Base-by-base conservation (phyloP, 2,329 filamentous ascomycete species). In the Microcera coccophila region DNA sequence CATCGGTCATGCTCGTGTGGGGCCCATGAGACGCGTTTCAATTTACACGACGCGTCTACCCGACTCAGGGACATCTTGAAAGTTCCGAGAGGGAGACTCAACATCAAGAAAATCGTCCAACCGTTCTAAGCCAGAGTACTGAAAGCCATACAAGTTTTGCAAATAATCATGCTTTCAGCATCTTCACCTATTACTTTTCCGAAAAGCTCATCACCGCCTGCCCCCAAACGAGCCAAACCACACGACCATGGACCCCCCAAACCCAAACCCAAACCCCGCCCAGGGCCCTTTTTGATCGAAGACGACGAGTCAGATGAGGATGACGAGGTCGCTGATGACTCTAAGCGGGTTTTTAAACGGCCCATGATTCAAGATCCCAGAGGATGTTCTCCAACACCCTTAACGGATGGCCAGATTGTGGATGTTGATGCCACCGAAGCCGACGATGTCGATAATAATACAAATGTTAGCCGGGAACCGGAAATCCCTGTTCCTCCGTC, bases 161-260 rank as follows among this genome's bases (percentile, higher is more conserved):
- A 15, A 20, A 7, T 20, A 45, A 69, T 55, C 33, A 85, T 85
- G 80, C 66, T 78, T 19, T 70, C 75, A 28, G 70, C 76, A 29
- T 83, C 82, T 5, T 82, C 82, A 12, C 77, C 81, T 3, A 63
- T 81, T 16, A 58, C 69, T 19, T 79, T 79, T 45, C 77, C 79
- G 3, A 63, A 69, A 5, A 79, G 71, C 55, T 78, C 78, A 18
- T 53, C 63, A 28, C 63, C 63, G 31, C 57, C 55, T 1, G 49
- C 57, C 3, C 45, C 59, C 21, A 70, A 69, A 49, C 66, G 67
- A 47, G 48, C 64, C 37, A 57, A 58, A 49, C 62, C 62, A 35
- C 66, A 70, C 50, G 48, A 60, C 50, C 39, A 63, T 58, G 57
- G 59, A 35, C 51, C 49, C 54, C 48, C 66, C 53, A 57, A 67